Percentiles rank a stretch among this genome's conserved stretches.
Evolutionary conservation across 1,284 basidiomycete genomes (phyloP).

Genomic region (Meira miltonrushii): DNA sequence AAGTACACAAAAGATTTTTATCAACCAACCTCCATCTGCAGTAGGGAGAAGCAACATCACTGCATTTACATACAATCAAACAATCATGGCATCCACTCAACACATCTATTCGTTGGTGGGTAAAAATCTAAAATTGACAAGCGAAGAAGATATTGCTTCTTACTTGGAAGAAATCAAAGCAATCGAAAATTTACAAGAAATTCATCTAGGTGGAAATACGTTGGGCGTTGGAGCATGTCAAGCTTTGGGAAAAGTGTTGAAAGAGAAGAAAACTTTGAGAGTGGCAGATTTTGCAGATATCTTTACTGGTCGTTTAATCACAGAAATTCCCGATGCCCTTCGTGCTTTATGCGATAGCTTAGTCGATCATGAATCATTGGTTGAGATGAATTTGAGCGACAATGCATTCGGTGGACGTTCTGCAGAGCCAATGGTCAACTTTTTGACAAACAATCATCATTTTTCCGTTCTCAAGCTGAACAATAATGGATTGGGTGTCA

Average conservation of each 20-base stretch:
- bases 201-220: slow-evolving; percentile 93
- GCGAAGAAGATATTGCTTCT: slow-evolving; percentile 71
- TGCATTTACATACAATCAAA: no score
- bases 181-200: slow-evolving; percentile 67
- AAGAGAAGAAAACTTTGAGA: slow-evolving; percentile 69
- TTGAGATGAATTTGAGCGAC: slow-evolving; percentile 86
- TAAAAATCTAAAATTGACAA: slow-evolving; percentile 71
- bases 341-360: slow-evolving; percentile 82
- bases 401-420: slow-evolving; percentile 96
- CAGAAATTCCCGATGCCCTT: slow-evolving; percentile 87
- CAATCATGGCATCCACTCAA: no score
- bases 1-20: no score
- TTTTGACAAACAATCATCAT: slow-evolving; percentile 57
- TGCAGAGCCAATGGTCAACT: slow-evolving; percentile 87
- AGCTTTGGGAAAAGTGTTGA: slow-evolving; percentile 75
- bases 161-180: slow-evolving; percentile 60
- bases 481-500: slow-evolving; percentile 95
- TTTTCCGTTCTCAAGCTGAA: slow-evolving; percentile 84
- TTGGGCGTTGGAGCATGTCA: slow-evolving; percentile 85
- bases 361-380: slow-evolving; percentile 69
- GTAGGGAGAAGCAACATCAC: no score
- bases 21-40: no score
- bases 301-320: slow-evolving; percentile 92
- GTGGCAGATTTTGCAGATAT: slow-evolving; percentile 94
- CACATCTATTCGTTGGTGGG: slow-evolving; percentile 30